Percentiles rank a stretch among this genome's conserved stretches.
phyloP scores from a whole-genome alignment of 1,284 basidiomycete genomes.

The Ceratobasidium sp. region DNA sequence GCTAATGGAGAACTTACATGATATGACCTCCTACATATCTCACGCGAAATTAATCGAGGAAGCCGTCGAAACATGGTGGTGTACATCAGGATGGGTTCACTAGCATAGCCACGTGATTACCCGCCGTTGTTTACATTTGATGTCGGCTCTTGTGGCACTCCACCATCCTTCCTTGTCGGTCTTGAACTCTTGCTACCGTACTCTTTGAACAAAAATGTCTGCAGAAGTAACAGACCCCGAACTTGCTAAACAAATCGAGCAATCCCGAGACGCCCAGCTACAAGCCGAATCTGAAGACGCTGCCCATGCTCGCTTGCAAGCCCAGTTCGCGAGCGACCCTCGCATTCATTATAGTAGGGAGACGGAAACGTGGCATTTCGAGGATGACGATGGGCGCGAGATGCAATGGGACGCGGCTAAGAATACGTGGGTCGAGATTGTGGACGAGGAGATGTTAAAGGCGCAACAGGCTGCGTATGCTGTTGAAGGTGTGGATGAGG shows the following conservation, averaged over 20 bases:
- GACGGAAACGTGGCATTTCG: slow-evolving; percentile 86
- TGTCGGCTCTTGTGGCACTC: slow-evolving; percentile 8
- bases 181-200: neutral
- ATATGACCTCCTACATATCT: slow-evolving; percentile 10
- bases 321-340: slow-evolving; percentile 77
- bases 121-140: slow-evolving; percentile 20
- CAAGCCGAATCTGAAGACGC: slow-evolving; percentile 31
- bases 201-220: slow-evolving; percentile 12
- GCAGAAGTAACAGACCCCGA: slow-evolving; percentile 16
- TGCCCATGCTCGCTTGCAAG: slow-evolving; percentile 32
- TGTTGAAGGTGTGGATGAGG: slow-evolving; percentile 90
- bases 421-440: slow-evolving; percentile 85
- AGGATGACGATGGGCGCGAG: slow-evolving; percentile 89
- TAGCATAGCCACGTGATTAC: slow-evolving; percentile 13
- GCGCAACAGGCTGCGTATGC: slow-evolving; percentile 95
- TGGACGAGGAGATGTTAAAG: slow-evolving; percentile 86
- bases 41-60: slow-evolving; percentile 22
- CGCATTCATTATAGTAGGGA: slow-evolving; percentile 84
- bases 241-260: slow-evolving; percentile 21
- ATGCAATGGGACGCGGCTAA: slow-evolving; percentile 87
- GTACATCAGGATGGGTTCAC: neutral
- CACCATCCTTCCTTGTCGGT: neutral
- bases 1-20: neutral
- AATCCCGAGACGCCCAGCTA: slow-evolving; percentile 29
- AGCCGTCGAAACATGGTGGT: slow-evolving; percentile 18